phyloP scores from a whole-genome alignment of 805 yeast species.

The Saccharomyces jurei region DNA sequence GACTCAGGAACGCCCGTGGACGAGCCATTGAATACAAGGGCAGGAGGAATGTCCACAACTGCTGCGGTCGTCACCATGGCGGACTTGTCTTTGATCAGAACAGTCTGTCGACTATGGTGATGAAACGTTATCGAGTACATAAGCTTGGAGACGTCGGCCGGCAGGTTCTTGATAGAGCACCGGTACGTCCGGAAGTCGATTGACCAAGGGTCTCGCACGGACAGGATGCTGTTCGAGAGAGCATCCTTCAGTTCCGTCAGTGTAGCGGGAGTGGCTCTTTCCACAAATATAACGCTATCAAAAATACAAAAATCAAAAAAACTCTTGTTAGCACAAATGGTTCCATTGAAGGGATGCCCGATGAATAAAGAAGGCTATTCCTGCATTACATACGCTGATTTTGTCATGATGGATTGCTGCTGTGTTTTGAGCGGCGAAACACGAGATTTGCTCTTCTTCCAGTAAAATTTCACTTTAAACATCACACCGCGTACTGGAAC shows the following conservation, averaged over 20 bases:
- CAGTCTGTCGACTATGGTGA: conserved; percentile 18
- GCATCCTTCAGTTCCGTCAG: conserved; percentile 26
- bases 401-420: not conserved
- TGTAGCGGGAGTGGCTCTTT: conserved; percentile 27
- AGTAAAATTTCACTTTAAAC: not conserved
- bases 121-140: conserved; percentile 25
- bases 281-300: conserved; percentile 25
- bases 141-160: conserved; percentile 15
- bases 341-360: not conserved
- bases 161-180: conserved; percentile 17
- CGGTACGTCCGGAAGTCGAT: conserved; percentile 27
- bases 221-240: conserved; percentile 17
- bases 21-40: conserved; percentile 13
- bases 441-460: not conserved
- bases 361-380: not conserved
- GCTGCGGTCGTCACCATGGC: conserved; percentile 19
- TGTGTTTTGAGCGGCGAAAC: not conserved
- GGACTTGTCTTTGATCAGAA: conserved; percentile 20
- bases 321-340: not conserved
- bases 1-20: conserved; percentile 20
- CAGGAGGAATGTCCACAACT: conserved; percentile 11
- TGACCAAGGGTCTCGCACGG: conserved; percentile 25
- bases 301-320: not conserved
- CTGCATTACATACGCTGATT: not conserved
- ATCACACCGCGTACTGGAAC: not conserved